These are phyloP conservation scores for Phytophthora macrochlamydospora DNA, from an alignment of 352 stramenopile species.

Conservation along the genomic window DNA sequence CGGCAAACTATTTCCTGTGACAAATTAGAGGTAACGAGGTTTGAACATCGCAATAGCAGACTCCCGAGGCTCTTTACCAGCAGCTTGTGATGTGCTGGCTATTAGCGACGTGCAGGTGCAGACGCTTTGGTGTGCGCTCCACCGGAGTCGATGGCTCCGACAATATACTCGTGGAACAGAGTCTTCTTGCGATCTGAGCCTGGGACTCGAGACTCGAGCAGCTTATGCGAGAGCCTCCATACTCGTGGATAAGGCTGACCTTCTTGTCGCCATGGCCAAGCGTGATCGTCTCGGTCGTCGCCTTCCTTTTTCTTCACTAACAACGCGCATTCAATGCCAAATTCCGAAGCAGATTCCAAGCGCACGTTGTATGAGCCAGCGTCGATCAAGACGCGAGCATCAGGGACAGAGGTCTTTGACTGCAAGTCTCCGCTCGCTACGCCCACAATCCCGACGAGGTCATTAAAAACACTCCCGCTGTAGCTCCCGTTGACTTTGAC, in stretches of 20 bases:
- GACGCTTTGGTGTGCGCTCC: conserved; percentile 44
- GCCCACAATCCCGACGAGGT: conserved; percentile 41
- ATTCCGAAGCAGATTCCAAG: conserved; percentile 39
- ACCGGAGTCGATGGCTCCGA: conserved; percentile 57
- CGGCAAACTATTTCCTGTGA: conserved; percentile 20
- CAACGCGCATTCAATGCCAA: conserved; percentile 52
- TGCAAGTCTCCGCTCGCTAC: neutral
- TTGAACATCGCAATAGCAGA: conserved; percentile 29
- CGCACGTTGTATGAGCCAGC: conserved; percentile 46
- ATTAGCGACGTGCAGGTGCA: conserved; percentile 16
- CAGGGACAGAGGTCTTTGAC: conserved; percentile 19
- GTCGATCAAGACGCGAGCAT: conserved; percentile 40
- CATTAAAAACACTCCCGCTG: conserved; percentile 37
- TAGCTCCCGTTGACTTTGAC: conserved; percentile 29
- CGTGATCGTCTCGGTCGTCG: conserved; percentile 54
- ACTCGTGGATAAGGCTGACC: conserved; percentile 19
- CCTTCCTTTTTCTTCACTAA: conserved; percentile 53
- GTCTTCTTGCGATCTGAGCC: conserved; percentile 18
- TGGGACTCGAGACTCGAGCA: conserved; percentile 40
- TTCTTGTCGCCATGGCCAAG: conserved; percentile 49
- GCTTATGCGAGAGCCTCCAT: conserved; percentile 48
- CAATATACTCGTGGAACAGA: conserved; percentile 47
- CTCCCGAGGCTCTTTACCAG: conserved; percentile 19
- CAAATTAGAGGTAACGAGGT: conserved; percentile 29
- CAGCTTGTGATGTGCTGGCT: neutral